Conservation (phyloP, 2,329 filamentous ascomycete genomes). For the Colletotrichum brevisporum region DNA sequence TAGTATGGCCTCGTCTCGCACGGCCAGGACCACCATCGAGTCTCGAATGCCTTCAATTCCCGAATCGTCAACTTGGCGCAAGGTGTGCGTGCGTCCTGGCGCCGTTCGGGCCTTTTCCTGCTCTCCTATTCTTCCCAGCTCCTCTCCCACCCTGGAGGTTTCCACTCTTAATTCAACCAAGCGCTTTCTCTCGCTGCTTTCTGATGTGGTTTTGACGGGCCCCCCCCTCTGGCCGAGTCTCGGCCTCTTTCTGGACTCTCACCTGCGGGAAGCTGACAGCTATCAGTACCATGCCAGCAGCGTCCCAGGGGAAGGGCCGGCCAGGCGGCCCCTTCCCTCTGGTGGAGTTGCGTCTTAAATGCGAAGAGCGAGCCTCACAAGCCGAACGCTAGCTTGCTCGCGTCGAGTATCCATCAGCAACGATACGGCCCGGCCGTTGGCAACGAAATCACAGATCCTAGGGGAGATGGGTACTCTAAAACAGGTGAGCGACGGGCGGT, state of each 20-base stretch:
- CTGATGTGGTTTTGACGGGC: conserved; percentile 12
- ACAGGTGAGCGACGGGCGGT: conserved; percentile 24
- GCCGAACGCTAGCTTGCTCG: background rate
- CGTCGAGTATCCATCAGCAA: no score
- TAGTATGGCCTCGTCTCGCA: no score
- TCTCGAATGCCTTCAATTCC: no score
- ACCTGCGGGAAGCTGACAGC: background rate
- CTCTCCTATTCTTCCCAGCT: background rate
- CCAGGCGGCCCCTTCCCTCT: conserved; percentile 6
- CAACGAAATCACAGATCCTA: background rate
- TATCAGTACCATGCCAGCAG: background rate
- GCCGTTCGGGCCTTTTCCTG: conserved; percentile 26
- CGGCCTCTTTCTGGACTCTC: conserved; percentile 32
- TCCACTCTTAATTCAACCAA: conserved; percentile 22
- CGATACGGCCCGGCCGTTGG: background rate
- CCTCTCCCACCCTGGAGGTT: conserved; percentile 10
- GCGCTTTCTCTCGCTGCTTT: conserved; percentile 17
- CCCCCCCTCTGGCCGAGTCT: conserved; percentile 32
- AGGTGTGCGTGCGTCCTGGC: no score
- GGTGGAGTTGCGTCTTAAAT: background rate
- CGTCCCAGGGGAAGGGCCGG: conserved; percentile 6
- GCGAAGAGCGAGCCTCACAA: background rate
- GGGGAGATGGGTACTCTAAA: background rate
- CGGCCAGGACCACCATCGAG: no score
- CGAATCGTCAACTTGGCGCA: no score